Percentiles rank a stretch among this genome's conserved stretches.
Conservation (phyloP, 257 asterid species). For the Asclepias syriaca region DNA sequence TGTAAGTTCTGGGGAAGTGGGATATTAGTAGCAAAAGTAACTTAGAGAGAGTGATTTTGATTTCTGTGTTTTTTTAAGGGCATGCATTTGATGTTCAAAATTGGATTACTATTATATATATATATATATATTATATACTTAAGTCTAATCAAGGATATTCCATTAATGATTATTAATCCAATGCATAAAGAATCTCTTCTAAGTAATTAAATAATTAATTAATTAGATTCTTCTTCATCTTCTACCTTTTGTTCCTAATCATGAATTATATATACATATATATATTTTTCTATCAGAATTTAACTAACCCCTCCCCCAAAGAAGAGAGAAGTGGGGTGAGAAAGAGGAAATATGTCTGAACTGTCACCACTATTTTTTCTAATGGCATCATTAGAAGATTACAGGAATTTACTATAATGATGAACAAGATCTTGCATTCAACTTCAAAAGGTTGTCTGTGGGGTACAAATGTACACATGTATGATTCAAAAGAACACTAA, state of each 20-base stretch:
- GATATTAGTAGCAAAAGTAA: neutral
- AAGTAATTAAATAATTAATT: constrained; percentile 1
- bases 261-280: neutral
- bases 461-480: neutral
- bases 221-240: neutral
- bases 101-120: neutral
- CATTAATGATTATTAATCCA: constrained; percentile 8
- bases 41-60: neutral
- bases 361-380: neutral
- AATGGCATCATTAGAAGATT: neutral
- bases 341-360: neutral
- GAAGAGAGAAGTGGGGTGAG: too few species aligned
- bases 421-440: neutral
- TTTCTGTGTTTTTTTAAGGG: neutral
- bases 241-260: constrained; percentile 2
- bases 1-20: neutral
- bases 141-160: constrained; percentile 16
- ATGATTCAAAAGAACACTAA: neutral
- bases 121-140: too few species aligned
- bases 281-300: too few species aligned
- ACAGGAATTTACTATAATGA: neutral
- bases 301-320: too few species aligned
- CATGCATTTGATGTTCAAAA: neutral
- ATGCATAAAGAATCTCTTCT: neutral
- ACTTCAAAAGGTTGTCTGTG: constrained; percentile 2